Percentiles rank a stretch among this genome's conserved stretches.
Evolutionary conservation across 2,329 filamentous ascomycete species (phyloP).

Genomic region (Sclerotinia trifoliorum): DNA sequence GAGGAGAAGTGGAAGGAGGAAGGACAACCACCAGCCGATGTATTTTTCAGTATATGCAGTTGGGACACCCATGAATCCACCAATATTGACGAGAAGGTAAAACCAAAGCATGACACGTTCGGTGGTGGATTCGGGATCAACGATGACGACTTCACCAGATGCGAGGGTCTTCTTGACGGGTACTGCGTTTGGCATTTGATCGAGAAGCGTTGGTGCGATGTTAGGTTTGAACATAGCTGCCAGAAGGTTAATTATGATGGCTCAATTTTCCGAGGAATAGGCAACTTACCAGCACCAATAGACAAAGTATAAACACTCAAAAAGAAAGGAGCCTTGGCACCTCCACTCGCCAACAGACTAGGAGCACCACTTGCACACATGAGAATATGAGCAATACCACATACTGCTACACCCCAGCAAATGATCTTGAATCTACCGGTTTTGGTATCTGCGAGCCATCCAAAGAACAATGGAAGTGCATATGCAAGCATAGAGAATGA

Average conservation of each 20-base stretch:
- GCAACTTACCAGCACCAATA: slow-evolving; percentile 41
- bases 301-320: slow-evolving; percentile 35
- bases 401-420: slow-evolving; percentile 46
- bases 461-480: slow-evolving; percentile 49
- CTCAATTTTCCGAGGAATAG: slow-evolving; percentile 49
- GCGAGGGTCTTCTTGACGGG: slow-evolving; percentile 48
- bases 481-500: slow-evolving; percentile 54
- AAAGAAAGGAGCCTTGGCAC: slow-evolving; percentile 54
- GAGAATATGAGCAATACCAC: slow-evolving; percentile 60
- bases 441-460: slow-evolving; percentile 60
- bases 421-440: slow-evolving; percentile 67
- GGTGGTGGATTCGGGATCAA: slow-evolving; percentile 58
- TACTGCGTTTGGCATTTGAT: slow-evolving; percentile 50
- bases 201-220: slow-evolving; percentile 61
- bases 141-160: slow-evolving; percentile 57
- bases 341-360: slow-evolving; percentile 56
- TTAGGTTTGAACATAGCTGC: slow-evolving; percentile 70
- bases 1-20: slow-evolving; percentile 52
- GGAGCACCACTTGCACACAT: slow-evolving; percentile 62
- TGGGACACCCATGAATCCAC: slow-evolving; percentile 50
- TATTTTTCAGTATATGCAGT: slow-evolving; percentile 46
- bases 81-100: slow-evolving; percentile 69
- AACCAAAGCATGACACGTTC: slow-evolving; percentile 51
- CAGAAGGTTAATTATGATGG: slow-evolving; percentile 52
- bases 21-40: slow-evolving; percentile 52